Conservation (phyloP, 345 rosid species). For the Camelina neglecta region DNA sequence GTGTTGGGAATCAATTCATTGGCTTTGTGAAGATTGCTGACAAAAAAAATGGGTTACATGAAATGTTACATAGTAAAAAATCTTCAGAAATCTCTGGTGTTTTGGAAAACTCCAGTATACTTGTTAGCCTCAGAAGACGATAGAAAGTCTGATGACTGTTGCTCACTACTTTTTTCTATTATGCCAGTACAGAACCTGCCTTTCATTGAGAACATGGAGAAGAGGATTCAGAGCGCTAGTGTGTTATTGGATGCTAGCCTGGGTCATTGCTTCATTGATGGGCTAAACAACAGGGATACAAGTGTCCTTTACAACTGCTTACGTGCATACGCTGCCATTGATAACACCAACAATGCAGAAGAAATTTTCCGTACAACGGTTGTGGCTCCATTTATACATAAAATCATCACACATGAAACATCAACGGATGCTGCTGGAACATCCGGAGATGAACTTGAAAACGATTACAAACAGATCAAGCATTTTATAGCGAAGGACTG, state of each 20-base stretch:
- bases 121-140: conserved; percentile 23
- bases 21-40: conserved; percentile 6
- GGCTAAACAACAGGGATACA: conserved; percentile 82
- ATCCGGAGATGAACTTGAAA: conserved; percentile 76
- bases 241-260: conserved; percentile 86
- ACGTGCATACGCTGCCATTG: conserved; percentile 95
- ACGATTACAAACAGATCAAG: conserved; percentile 77
- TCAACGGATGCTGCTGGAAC: conserved; percentile 53
- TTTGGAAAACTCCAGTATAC: not conserved
- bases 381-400: conserved; percentile 77
- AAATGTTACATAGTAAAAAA: conserved; percentile 12
- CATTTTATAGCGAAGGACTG: conserved; percentile 68
- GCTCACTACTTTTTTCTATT: conserved; percentile 61
- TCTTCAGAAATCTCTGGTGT: conserved; percentile 1
- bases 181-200: conserved; percentile 99
- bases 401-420: conserved; percentile 63
- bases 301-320: conserved; percentile 94
- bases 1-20: not conserved
- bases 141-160: conserved; percentile 30
- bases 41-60: not conserved
- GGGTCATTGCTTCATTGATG: conserved; percentile 94
- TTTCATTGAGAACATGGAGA: conserved; percentile 95
- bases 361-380: conserved; percentile 79
- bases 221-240: conserved; percentile 92
- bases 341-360: conserved; percentile 78